Evolutionary conservation across 768 basidiomycete genomes (phyloP), one percentile per base, ranked within the genome.

Genomic region (Dictyophora rubrovolvata): DNA sequence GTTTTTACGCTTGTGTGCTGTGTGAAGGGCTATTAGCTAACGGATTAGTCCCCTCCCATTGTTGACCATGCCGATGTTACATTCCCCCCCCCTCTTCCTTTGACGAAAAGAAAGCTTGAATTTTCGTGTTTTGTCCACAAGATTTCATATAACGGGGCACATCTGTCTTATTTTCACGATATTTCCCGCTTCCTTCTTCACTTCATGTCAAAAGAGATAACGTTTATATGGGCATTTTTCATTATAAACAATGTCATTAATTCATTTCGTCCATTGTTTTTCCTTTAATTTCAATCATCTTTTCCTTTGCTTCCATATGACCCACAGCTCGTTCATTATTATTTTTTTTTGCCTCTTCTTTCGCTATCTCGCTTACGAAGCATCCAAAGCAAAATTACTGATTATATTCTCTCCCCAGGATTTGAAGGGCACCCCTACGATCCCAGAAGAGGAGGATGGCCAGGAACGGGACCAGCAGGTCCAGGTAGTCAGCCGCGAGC

Each of bases 341-440:
- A 22, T 54, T 22, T 22, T 34, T 54, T 9, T 34, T 54, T 22
- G n/a, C n/a, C n/a, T n/a, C n/a, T n/a, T n/a, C n/a, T n/a, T n/a
- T n/a, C n/a, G n/a, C n/a, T n/a, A n/a, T n/a, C n/a, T n/a, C n/a
- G n/a, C n/a, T n/a, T n/a, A n/a, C n/a, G n/a, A n/a, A n/a, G n/a
- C n/a, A n/a, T n/a, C 28, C 28, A 7, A 28, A 28, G 7, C 2
- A 28, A 28, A 28, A 28, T 3, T 28, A 28, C 28, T 28, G 28
- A 23, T 36, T 23, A 7, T 12, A 4, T 20, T 23, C 28, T 5
- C 14, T 74, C 72, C 52, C 65, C 71, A 58, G 50, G 20, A 55
- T 62, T 42, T n/a, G 42, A 42, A 2, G 42, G 14, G 10, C 42
- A 42, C 42, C 12, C 42, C 4, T 42, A 42, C n/a, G 42, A 42